A percentile compares a stretch with the other conserved stretches of the same genome.
phyloP scores from a whole-genome alignment of 2,329 filamentous ascomycete genomes.

The Gaeumannomyces tritici region DNA sequence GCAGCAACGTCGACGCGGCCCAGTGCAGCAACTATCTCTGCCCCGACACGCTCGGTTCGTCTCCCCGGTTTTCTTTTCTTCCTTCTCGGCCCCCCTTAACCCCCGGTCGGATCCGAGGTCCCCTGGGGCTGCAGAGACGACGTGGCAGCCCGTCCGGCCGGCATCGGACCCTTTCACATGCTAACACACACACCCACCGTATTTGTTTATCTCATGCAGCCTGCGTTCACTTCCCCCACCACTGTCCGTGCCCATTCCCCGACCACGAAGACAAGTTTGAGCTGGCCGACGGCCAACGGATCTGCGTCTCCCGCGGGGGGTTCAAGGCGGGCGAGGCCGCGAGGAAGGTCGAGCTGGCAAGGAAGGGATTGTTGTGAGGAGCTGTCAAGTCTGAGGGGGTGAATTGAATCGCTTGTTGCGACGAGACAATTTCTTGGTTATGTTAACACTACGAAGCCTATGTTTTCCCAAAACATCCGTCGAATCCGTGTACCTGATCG shows the following conservation, averaged over 20 bases:
- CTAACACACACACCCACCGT: neutral
- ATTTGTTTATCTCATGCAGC: slow-evolving; percentile 32
- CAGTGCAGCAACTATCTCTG: slow-evolving; percentile 90
- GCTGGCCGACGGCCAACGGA: slow-evolving; percentile 57
- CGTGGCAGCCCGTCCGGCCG: neutral
- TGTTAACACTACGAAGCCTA: neutral
- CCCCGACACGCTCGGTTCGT: slow-evolving; percentile 65
- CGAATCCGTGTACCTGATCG: neutral
- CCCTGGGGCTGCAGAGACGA: too few relatives aligned
- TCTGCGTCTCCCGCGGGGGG: slow-evolving; percentile 68
- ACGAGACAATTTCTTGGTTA: too few relatives aligned
- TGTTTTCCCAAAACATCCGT: neutral
- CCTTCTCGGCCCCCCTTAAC: neutral
- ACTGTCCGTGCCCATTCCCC: slow-evolving; percentile 86
- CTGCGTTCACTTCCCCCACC: slow-evolving; percentile 93
- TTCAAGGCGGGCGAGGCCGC: slow-evolving; percentile 62
- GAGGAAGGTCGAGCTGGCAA: slow-evolving; percentile 68
- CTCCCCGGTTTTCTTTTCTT: neutral
- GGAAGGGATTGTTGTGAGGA: slow-evolving; percentile 63
- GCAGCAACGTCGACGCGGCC: slow-evolving; percentile 40
- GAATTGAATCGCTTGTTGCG: too few relatives aligned
- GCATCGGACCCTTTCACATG: too few relatives aligned
- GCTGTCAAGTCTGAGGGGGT: neutral
- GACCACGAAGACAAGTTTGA: slow-evolving; percentile 70
- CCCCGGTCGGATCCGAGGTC: neutral